Base-by-base conservation (phyloP, 352 stramenopile genomes). In the Aphanomyces invadans region DNA sequence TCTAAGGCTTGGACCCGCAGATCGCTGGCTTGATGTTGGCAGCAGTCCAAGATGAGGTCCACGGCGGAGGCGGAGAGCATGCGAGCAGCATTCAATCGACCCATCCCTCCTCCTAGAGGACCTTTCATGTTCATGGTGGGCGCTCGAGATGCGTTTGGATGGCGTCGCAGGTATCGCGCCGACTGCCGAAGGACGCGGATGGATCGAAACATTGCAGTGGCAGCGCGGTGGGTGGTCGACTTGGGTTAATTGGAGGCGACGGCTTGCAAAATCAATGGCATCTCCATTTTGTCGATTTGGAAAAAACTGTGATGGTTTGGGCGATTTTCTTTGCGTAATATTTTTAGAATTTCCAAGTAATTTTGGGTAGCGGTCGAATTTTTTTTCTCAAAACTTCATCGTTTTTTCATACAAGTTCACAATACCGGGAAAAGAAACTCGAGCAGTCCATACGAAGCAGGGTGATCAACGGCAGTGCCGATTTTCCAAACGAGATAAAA, bases 101-200 rank as follows among this genome's bases (percentile, higher is more conserved):
- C 49, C 49, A 57, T 57, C 0, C 49, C 49, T 17, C 49, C 49
- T 31, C n/a, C n/a, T 23, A 29, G 1, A 10, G 46, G 46, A 12
- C 46, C 46, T 21, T 54, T 29, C n/a, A 2, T 54, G n/a, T 54
- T 54, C 46, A 54, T 54, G 26, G 26, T 23, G 10, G 46, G 26
- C 11, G 15, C n/a, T 54, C 49, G 49, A 11, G 46, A 45, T 1
- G 60, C 45, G 23, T 45, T 67, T 19, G 60, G 60, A 31, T 67
- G 60, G 32, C 60, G 38, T 44, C 60, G 60, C 23, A 67, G 12
- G 32, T 51, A 67, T n/a, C 60, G 60, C 17, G 60, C 60, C 15
- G 49, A 57, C 12, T 38, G 49, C 7, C 36, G 15, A 9, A 57
- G 29, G 21, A 57, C 49, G 2, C 49, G 49, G 19, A n/a, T n/a